Conservation (phyloP, 306 rosid species). For the Argentina anserina region DNA sequence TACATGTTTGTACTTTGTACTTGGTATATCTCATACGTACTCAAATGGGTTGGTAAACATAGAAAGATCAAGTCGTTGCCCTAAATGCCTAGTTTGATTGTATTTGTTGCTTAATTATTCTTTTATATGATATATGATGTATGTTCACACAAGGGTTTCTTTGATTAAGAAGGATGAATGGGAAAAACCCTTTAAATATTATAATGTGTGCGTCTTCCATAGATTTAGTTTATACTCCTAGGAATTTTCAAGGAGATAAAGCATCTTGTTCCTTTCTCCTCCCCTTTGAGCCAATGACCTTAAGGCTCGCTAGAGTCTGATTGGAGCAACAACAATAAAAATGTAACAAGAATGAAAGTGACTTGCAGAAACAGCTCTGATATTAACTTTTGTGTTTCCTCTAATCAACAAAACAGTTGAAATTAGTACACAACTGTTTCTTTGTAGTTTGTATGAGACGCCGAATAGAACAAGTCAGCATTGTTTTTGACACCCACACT, state of each 20-base stretch:
- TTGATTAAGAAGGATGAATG: neutral
- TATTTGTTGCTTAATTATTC: neutral
- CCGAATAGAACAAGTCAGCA: slow-evolving; percentile 74
- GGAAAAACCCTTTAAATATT: neutral
- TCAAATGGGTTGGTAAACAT: neutral
- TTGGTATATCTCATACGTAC: neutral
- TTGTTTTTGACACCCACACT: slow-evolving; percentile 64
- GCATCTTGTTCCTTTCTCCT: slow-evolving; percentile 8
- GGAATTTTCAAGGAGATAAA: slow-evolving; percentile 5
- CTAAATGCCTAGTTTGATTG: neutral
- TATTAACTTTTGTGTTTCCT: slow-evolving; percentile 12
- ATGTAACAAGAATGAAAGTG: slow-evolving; percentile 24
- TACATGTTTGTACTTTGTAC: slow-evolving; percentile 4
- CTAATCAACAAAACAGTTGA: neutral
- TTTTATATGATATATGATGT: neutral
- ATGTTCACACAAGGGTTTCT: neutral
- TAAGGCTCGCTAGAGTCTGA: neutral
- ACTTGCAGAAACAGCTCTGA: slow-evolving; percentile 14
- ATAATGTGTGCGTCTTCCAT: neutral
- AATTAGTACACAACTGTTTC: slow-evolving; percentile 12
- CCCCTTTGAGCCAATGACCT: neutral
- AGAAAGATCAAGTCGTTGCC: slow-evolving; percentile 2
- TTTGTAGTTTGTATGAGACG: slow-evolving; percentile 16
- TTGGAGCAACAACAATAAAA: slow-evolving; percentile 9
- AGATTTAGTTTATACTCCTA: slow-evolving; percentile 9